Percentiles rank a stretch among this genome's conserved stretches.
Conservation (phyloP, 148 eudicot species). For the Pouteria glomerata region DNA sequence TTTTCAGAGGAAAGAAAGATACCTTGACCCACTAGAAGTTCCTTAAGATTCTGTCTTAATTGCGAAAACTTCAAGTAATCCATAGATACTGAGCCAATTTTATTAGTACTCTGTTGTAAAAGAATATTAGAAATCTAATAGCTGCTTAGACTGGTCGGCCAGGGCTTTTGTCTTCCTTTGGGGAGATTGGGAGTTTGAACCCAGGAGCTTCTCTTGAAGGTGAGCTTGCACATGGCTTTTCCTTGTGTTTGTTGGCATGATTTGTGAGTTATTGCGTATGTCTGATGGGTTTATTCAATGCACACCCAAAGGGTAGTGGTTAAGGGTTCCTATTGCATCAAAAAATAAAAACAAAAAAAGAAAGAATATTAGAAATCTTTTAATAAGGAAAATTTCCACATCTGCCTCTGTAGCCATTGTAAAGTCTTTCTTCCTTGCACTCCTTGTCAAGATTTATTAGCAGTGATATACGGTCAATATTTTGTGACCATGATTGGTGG, state of each 20-base stretch:
- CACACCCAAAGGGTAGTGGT: too few species aligned
- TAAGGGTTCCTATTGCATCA: too few species aligned
- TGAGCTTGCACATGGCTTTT: too few species aligned
- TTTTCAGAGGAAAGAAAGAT: background rate
- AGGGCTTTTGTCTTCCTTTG: too few species aligned
- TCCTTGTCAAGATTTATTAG: background rate
- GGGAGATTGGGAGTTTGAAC: too few species aligned
- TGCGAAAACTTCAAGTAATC: background rate
- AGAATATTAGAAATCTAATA: background rate
- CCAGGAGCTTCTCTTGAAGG: too few species aligned
- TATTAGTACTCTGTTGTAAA: background rate
- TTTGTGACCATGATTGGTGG: background rate
- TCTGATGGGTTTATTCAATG: too few species aligned
- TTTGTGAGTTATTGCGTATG: too few species aligned
- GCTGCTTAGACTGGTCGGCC: too few species aligned
- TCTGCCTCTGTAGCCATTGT: background rate
- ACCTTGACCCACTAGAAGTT: background rate
- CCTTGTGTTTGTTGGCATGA: too few species aligned
- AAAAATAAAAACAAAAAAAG: too few species aligned
- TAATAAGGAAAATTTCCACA: background rate
- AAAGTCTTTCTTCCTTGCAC: background rate
- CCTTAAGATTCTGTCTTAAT: background rate
- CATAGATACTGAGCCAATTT: background rate
- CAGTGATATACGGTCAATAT: background rate
- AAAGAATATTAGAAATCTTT: too few species aligned